phyloP scores from a whole-genome alignment of 257 asterid species.

The Lantana camara region DNA sequence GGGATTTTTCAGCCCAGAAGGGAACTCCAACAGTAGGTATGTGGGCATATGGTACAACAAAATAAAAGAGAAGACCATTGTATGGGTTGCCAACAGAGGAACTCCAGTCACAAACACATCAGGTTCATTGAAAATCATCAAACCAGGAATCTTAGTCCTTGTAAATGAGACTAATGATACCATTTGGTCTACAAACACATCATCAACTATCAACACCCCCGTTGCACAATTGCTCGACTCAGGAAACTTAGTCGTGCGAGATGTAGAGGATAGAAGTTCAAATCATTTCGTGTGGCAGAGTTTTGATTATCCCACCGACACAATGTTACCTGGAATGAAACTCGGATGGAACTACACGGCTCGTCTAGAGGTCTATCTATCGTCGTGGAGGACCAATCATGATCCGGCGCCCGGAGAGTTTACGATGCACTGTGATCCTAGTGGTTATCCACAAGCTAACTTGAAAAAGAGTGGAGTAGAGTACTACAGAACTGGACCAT shows the following conservation, averaged over 20 bases:
- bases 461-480: slow-evolving; percentile 7
- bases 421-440: slow-evolving; percentile 34
- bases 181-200: slow-evolving; percentile 49
- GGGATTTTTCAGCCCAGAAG: too few relatives aligned
- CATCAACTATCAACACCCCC: slow-evolving; percentile 29
- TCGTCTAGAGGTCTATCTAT: slow-evolving; percentile 27
- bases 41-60: slow-evolving; percentile 57
- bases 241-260: slow-evolving; percentile 52
- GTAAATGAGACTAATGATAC: slow-evolving; percentile 12
- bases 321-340: slow-evolving; percentile 53
- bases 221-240: slow-evolving; percentile 45
- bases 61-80: slow-evolving; percentile 27
- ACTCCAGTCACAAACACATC: slow-evolving; percentile 30
- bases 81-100: slow-evolving; percentile 54
- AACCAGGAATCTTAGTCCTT: slow-evolving; percentile 39
- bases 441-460: slow-evolving; percentile 40
- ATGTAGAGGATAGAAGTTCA: slow-evolving; percentile 27
- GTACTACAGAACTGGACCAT: slow-evolving; percentile 36
- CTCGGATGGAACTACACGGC: slow-evolving; percentile 42
- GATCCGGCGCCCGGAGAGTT: slow-evolving; percentile 46
- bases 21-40: slow-evolving; percentile 24
- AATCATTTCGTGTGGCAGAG: slow-evolving; percentile 56
- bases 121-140: slow-evolving; percentile 31
- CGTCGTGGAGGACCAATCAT: slow-evolving; percentile 44
- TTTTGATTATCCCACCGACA: slow-evolving; percentile 50